A percentile compares a stretch with the other conserved stretches of the same genome.
Conservation (phyloP, 2,329 filamentous ascomycete species). For the Curvularia sp. region DNA sequence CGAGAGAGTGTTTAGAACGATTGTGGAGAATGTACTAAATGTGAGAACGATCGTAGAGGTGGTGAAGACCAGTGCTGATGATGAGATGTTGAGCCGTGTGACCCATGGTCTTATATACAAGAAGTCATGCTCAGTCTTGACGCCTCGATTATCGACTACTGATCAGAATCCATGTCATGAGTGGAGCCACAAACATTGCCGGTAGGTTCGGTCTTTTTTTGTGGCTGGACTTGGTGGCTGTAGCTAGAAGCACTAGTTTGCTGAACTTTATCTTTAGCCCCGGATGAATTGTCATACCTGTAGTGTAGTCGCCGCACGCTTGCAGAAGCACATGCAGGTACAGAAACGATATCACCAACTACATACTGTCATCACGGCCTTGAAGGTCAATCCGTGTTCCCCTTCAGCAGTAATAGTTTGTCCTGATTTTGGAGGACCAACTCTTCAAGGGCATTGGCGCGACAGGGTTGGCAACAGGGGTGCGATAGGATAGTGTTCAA, state of each 20-base stretch:
- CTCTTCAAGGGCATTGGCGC: no score
- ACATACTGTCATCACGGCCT: background rate
- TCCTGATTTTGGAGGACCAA: background rate
- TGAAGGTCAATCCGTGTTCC: background rate
- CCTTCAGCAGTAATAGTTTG: background rate
- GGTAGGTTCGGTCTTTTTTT: slow-evolving; percentile 12
- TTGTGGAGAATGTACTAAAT: background rate
- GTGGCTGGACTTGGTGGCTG: slow-evolving; percentile 10
- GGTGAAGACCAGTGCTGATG: slow-evolving; percentile 16
- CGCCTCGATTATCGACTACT: slow-evolving; percentile 5
- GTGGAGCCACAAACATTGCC: slow-evolving; percentile 13
- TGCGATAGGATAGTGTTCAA: background rate
- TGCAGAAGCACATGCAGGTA: slow-evolving; percentile 14
- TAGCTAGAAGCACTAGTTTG: slow-evolving; percentile 13
- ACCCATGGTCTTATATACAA: slow-evolving; percentile 14
- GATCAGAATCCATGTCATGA: slow-evolving; percentile 15
- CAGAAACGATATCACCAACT: slow-evolving; percentile 4
- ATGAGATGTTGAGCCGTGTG: slow-evolving; percentile 3
- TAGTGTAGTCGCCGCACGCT: slow-evolving; percentile 15
- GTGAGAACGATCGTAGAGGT: slow-evolving; percentile 8
- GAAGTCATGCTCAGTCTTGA: background rate
- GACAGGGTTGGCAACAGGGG: background rate
- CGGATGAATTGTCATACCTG: slow-evolving; percentile 12
- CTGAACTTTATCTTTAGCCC: slow-evolving; percentile 15
- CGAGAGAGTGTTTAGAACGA: slow-evolving; percentile 10